Evolutionary conservation across 2,329 filamentous ascomycete genomes (phyloP).

Genomic region (Verticillium isaacii): DNA sequence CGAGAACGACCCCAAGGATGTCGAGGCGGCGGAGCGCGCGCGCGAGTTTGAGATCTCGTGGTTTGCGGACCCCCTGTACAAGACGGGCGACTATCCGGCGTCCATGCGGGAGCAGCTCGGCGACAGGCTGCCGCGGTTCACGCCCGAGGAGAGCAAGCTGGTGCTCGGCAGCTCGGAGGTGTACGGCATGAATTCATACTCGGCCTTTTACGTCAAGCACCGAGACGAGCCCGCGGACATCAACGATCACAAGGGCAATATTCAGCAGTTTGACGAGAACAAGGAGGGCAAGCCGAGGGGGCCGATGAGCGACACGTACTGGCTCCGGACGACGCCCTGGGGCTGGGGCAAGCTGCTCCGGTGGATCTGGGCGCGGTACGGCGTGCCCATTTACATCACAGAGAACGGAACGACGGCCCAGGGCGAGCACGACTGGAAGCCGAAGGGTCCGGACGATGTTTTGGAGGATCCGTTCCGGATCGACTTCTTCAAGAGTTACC

Average conservation of each 20-base stretch:
- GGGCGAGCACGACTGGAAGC: conserved; percentile 68
- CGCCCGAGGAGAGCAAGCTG: conserved; percentile 64
- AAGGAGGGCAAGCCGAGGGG: conserved; percentile 72
- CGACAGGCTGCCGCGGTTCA: conserved; percentile 70
- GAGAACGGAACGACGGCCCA: conserved; percentile 86
- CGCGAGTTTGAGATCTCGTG: conserved; percentile 83
- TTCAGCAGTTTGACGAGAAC: conserved; percentile 67
- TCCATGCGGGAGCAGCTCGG: conserved; percentile 81
- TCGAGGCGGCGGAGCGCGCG: conserved; percentile 73
- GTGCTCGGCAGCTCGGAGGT: conserved; percentile 58
- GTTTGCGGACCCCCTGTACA: conserved; percentile 86
- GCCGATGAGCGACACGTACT: conserved; percentile 74
- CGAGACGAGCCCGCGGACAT: conserved; percentile 65
- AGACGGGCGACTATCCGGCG: conserved; percentile 69
- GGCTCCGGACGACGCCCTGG: conserved; percentile 70
- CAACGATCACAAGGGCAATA: conserved; percentile 70
- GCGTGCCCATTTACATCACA: conserved; percentile 72
- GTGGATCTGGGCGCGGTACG: conserved; percentile 75
- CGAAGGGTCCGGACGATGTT: conserved; percentile 36
- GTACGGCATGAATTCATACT: conserved; percentile 55
- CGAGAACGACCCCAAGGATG: conserved; percentile 65
- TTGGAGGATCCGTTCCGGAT: conserved; percentile 78
- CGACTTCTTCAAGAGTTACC: conserved; percentile 73
- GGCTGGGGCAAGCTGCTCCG: conserved; percentile 74
- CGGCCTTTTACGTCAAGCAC: conserved; percentile 88